phyloP scores from a whole-genome alignment of 2,329 filamentous ascomycete genomes.

The Fusarium sp. region DNA sequence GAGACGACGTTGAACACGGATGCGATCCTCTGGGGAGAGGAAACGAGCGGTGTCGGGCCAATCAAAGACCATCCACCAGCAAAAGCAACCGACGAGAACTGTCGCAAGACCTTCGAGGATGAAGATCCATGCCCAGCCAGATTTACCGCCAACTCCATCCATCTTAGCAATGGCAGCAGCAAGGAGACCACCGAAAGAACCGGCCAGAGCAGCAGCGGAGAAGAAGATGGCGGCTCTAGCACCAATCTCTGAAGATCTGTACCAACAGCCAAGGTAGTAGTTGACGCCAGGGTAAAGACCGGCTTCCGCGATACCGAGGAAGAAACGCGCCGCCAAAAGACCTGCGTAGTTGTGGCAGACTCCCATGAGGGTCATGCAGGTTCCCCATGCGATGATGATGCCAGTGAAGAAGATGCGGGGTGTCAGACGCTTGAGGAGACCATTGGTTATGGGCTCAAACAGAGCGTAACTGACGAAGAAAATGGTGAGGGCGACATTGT shows the following conservation, averaged over 20 bases:
- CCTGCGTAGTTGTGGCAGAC: constrained; percentile 60
- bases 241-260: constrained; percentile 80
- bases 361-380: constrained; percentile 64
- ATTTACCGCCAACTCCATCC: constrained; percentile 67
- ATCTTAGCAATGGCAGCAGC: constrained; percentile 77
- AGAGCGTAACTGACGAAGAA: constrained; percentile 80
- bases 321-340: constrained; percentile 64
- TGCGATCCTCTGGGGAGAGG: constrained; percentile 74
- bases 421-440: constrained; percentile 72
- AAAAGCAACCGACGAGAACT: constrained; percentile 72
- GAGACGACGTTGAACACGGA: constrained; percentile 76
- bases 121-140: constrained; percentile 73
- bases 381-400: constrained; percentile 72
- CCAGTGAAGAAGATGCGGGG: constrained; percentile 73
- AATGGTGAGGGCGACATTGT: constrained; percentile 70
- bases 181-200: constrained; percentile 78
- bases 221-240: constrained; percentile 81
- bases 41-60: constrained; percentile 82
- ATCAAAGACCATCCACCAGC: constrained; percentile 82
- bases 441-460: constrained; percentile 74
- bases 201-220: constrained; percentile 80
- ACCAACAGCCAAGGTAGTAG: constrained; percentile 83
- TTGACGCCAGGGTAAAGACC: constrained; percentile 75
- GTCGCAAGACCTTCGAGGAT: constrained; percentile 78
- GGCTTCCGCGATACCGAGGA: constrained; percentile 75